Base-by-base conservation (phyloP, 2,329 filamentous ascomycete species). In the Sporothrix brunneoviolacea region DNA sequence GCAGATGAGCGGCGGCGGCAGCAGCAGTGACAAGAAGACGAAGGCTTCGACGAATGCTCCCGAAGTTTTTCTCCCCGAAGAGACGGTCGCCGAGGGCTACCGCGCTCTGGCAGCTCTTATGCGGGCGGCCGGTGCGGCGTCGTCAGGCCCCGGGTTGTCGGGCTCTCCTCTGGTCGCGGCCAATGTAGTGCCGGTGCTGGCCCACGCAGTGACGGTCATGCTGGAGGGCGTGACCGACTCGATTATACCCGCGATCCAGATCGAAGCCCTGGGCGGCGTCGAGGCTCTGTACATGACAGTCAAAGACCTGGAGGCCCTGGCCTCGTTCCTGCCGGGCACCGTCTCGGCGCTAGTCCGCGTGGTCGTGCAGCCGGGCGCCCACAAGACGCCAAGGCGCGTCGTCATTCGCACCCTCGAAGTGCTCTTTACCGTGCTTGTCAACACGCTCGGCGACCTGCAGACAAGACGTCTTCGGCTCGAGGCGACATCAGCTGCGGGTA, bases 281-380 rank as follows among this genome's bases (percentile, higher is more conserved):
- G 69, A 78, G 45, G 70, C 78, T 1, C 69, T 93, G 8, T 79
- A 82, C 56, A 61, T 65, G 7, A 79, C 81, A 19, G 74, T 95
- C 38, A 81, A 77, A 47, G 85, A 93, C 59, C 78, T 77, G 41
- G 77, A 86, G n/a, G 81, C 87, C 3, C 71, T 95, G 50, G 88
- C 89, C 9, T 91, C 80, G 54, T 93, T 98, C 61, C 74, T 97
- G 37, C 93, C 94, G 0, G 89, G 91, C 9, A 88, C 88, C 0
- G 80, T 95, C 0, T 97, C 93, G 3, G 81, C 83, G 1, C 70
- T 98, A 21, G 83, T 86, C 2, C 91, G 85, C 60, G 71, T 89
- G 0, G 69, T 95, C 45, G 84, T 86, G 4, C 81, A 82, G 1
- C 86, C 83, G 0, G 79, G 77, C 36, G 75, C 77, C 10, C 69